Evolutionary conservation across 2,329 filamentous ascomycete genomes (phyloP).

Genomic region (Colletotrichum sp.): DNA sequence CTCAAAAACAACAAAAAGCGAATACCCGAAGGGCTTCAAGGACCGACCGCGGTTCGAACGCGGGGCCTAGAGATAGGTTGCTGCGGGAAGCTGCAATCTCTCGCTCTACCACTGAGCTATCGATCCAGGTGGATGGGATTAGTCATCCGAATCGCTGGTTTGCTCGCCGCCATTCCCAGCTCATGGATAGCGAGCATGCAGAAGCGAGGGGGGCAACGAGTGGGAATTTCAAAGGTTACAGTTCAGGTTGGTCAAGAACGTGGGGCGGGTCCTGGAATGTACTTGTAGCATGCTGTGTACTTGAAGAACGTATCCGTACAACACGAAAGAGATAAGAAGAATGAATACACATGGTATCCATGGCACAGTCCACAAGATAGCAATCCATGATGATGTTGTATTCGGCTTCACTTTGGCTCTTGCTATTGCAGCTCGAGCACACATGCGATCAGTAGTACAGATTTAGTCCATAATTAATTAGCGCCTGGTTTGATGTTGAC

Average conservation of each 20-base stretch:
- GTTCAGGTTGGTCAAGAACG: neutral
- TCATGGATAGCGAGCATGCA: neutral
- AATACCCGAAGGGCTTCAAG: neutral
- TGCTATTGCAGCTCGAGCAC: neutral
- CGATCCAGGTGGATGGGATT: slow-evolving; percentile 1
- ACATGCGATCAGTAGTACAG: neutral
- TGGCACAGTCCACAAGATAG: neutral
- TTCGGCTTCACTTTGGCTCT: neutral
- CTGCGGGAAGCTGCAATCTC: slow-evolving; percentile 14
- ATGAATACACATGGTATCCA: neutral
- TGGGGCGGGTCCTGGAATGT: neutral
- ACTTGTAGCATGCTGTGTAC: neutral
- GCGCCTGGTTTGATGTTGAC: neutral
- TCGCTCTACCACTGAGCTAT: slow-evolving; percentile 23
- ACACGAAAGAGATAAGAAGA: neutral
- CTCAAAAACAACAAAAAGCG: neutral
- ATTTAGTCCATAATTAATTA: no score
- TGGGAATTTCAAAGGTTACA: neutral
- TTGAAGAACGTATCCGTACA: neutral
- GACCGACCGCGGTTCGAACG: slow-evolving; percentile 22
- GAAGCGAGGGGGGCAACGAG: neutral
- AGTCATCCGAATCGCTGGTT: slow-evolving; percentile 3
- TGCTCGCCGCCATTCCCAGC: neutral
- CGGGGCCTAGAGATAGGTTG: slow-evolving; percentile 21
- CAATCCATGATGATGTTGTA: neutral